Evolutionary conservation across 768 basidiomycete genomes (phyloP).

Genomic region (Lactifluus subvellereus): DNA sequence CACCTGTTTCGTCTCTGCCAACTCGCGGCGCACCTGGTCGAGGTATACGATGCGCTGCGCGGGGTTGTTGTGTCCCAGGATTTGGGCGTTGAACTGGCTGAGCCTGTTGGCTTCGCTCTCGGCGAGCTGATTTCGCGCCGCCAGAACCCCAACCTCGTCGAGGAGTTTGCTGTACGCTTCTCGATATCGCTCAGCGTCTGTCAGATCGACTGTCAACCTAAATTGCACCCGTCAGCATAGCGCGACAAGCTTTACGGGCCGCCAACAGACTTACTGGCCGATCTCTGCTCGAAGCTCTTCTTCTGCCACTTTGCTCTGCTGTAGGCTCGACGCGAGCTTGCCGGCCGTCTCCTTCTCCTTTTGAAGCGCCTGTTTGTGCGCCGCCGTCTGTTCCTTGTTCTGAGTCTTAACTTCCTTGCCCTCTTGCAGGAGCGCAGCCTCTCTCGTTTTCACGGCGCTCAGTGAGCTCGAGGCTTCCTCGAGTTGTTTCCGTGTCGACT

Average conservation of each 20-base stretch:
- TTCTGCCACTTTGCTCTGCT: slow-evolving; percentile 58
- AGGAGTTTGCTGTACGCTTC: slow-evolving; percentile 63
- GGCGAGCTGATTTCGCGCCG: slow-evolving; percentile 67
- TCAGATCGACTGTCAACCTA: slow-evolving; percentile 47
- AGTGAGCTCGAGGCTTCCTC: slow-evolving; percentile 25
- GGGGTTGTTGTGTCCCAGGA: slow-evolving; percentile 78
- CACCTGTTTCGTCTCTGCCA: slow-evolving; percentile 78
- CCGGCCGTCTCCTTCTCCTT: slow-evolving; percentile 37
- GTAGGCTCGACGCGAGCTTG: slow-evolving; percentile 44
- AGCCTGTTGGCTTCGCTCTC: slow-evolving; percentile 75
- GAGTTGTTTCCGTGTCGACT: slow-evolving; percentile 24
- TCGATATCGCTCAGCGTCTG: slow-evolving; percentile 58
- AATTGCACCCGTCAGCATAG: neutral
- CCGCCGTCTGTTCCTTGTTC: slow-evolving; percentile 31
- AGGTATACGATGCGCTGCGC: slow-evolving; percentile 84
- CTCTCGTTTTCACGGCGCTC: slow-evolving; percentile 22
- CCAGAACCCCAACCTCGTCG: slow-evolving; percentile 57
- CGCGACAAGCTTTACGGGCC: neutral
- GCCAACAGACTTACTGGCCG: slow-evolving; percentile 46
- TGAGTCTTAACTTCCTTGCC: slow-evolving; percentile 29
- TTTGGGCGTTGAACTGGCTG: slow-evolving; percentile 78
- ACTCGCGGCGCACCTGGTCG: slow-evolving; percentile 72
- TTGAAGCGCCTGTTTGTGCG: slow-evolving; percentile 28
- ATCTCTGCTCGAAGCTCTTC: slow-evolving; percentile 63
- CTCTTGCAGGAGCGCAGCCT: slow-evolving; percentile 29